phyloP scores from a whole-genome alignment of 2,329 filamentous ascomycete species.

The Monosporascus sp. region DNA sequence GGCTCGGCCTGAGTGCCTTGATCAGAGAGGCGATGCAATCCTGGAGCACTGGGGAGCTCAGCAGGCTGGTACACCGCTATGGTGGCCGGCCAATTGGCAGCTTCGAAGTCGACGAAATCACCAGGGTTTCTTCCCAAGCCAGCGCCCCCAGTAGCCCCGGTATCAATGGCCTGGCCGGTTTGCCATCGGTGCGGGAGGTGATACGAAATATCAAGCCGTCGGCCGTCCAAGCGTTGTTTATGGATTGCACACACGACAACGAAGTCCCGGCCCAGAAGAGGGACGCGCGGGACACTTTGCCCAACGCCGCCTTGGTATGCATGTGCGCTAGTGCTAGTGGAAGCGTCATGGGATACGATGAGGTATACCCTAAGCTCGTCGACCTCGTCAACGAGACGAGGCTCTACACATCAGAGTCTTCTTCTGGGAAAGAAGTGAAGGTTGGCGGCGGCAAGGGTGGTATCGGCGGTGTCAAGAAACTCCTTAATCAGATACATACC shows the following conservation, averaged over 20 bases:
- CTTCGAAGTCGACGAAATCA: constrained; percentile 88
- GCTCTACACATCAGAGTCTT: constrained; percentile 74
- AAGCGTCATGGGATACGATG: constrained; percentile 97
- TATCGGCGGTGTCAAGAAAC: constrained; percentile 84
- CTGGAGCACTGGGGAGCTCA: constrained; percentile 91
- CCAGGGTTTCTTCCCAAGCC: constrained; percentile 40
- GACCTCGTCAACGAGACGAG: constrained; percentile 88
- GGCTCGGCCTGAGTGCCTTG: constrained; percentile 82
- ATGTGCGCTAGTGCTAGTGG: constrained; percentile 95
- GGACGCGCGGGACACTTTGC: constrained; percentile 86
- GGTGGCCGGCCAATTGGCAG: constrained; percentile 93
- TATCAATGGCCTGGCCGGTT: constrained; percentile 21
- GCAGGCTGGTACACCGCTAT: constrained; percentile 86
- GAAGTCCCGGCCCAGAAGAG: constrained; percentile 93
- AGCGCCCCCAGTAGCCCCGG: constrained; percentile 26
- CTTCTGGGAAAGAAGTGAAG: constrained; percentile 53
- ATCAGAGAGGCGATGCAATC: constrained; percentile 98
- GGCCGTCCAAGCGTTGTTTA: constrained; percentile 89
- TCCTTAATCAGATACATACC: constrained; percentile 90
- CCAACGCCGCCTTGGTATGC: constrained; percentile 87
- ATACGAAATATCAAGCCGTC: constrained; percentile 79
- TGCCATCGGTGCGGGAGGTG: constrained; percentile 49
- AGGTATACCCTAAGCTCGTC: constrained; percentile 89
- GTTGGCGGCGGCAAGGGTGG: constrained; percentile 70
- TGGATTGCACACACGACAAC: constrained; percentile 99